Percentiles rank a stretch among this genome's conserved stretches.
Evolutionary conservation across 352 stramenopile genomes (phyloP).

Genomic region (Saprolegnia diclina): DNA sequence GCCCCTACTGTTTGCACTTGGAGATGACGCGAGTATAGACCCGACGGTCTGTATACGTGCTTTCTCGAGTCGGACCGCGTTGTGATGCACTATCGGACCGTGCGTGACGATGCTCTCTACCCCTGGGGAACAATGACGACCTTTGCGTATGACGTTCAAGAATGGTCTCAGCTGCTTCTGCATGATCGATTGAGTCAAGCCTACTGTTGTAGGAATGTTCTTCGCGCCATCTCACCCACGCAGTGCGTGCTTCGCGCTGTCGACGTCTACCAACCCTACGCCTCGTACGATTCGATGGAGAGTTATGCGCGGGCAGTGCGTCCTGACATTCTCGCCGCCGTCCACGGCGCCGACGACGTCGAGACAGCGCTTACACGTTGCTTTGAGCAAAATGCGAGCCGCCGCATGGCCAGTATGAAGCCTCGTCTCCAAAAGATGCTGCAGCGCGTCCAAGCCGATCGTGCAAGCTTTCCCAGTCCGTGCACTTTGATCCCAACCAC

Average conservation of each 20-base stretch:
- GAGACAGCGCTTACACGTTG: background rate
- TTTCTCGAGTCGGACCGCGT: background rate
- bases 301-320: background rate
- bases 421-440: background rate
- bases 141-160: background rate
- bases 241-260: background rate
- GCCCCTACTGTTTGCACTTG: no score
- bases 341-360: background rate
- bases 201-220: background rate
- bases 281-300: background rate
- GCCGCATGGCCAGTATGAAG: background rate
- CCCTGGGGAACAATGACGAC: background rate
- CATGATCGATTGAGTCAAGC: background rate
- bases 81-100: slow-evolving; percentile 2
- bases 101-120: background rate
- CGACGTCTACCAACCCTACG: background rate
- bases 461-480: background rate
- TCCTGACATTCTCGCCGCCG: background rate
- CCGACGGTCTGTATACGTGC: background rate
- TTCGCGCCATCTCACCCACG: background rate
- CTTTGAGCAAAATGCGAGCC: background rate
- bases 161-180: background rate
- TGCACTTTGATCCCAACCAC: background rate
- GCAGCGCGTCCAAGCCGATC: background rate
- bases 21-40: no score